Conservation (phyloP, 352 stramenopile species). For the Pythium aristosporum region DNA sequence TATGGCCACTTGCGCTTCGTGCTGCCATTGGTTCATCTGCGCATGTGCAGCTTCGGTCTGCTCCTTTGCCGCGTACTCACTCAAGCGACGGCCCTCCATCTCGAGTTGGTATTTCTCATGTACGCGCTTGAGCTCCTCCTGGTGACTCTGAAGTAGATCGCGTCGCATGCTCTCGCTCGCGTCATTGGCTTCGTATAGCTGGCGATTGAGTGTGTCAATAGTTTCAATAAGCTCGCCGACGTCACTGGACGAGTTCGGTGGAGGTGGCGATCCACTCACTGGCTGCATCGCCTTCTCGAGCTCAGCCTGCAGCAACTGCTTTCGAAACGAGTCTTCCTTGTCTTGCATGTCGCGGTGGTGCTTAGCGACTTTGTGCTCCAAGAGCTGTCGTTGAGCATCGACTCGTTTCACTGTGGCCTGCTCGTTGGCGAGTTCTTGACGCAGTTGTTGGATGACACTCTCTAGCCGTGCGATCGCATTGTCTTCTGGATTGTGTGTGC, state of each 20-base stretch:
- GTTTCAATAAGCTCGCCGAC: constrained; percentile 65
- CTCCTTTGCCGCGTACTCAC: constrained; percentile 60
- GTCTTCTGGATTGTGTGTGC: background rate
- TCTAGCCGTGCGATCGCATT: constrained; percentile 9
- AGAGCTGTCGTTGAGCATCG: constrained; percentile 34
- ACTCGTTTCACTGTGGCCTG: constrained; percentile 25
- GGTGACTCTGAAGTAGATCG: constrained; percentile 39
- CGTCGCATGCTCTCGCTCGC: constrained; percentile 41
- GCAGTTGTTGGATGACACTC: constrained; percentile 27
- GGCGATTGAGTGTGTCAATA: constrained; percentile 59
- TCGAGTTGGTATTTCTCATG: constrained; percentile 68
- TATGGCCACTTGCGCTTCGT: constrained; percentile 46
- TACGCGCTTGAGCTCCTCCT: constrained; percentile 56
- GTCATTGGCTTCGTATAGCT: constrained; percentile 50
- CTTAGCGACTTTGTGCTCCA: constrained; percentile 50
- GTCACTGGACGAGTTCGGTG: constrained; percentile 30
- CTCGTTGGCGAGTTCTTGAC: constrained; percentile 24
- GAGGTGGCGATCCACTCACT: too few relatives aligned
- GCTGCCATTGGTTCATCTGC: constrained; percentile 52
- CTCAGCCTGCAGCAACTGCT: constrained; percentile 53
- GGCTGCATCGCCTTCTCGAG: constrained; percentile 23
- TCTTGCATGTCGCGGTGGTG: constrained; percentile 42
- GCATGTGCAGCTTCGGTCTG: constrained; percentile 42
- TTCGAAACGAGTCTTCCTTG: constrained; percentile 59
- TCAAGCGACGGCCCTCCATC: constrained; percentile 62